These are phyloP conservation scores for Blastocystis sp. DNA, from an alignment of 352 stramenopile species.

Conservation along the genomic window DNA sequence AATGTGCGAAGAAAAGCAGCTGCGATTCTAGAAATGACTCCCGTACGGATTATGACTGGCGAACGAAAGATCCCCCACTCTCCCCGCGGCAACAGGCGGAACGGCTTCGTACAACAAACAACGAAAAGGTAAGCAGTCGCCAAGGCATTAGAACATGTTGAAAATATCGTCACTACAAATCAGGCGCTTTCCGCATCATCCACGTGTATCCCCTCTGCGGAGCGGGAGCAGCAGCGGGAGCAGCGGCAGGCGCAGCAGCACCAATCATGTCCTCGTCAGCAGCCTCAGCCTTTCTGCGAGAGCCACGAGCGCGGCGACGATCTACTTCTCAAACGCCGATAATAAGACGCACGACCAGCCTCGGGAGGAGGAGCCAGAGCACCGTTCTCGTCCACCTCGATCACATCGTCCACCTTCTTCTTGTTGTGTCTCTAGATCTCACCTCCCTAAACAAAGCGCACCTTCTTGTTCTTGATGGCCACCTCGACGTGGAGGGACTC, in stretches of 20 bases:
- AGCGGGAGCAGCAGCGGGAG: constrained; percentile 33
- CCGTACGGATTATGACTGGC: constrained; percentile 7
- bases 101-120: constrained; percentile 1
- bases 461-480: constrained; percentile 48
- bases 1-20: neutral
- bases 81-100: neutral
- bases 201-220: constrained; percentile 3
- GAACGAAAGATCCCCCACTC: neutral
- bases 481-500: constrained; percentile 41
- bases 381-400: constrained; percentile 27
- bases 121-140: neutral
- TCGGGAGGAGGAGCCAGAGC: constrained; percentile 31
- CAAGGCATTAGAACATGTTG: constrained; percentile 45
- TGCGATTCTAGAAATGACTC: neutral
- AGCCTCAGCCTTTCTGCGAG: constrained; percentile 45
- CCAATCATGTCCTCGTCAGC: constrained; percentile 2
- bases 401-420: neutral
- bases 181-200: neutral
- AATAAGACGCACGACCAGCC: neutral
- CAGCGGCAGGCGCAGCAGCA: constrained; percentile 31
- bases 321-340: neutral
- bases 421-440: constrained; percentile 48
- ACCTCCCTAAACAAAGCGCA: neutral
- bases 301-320: neutral
- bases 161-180: constrained; percentile 58